Conservation (phyloP, 2,329 filamentous ascomycete species). For the Zarea fungicola region DNA sequence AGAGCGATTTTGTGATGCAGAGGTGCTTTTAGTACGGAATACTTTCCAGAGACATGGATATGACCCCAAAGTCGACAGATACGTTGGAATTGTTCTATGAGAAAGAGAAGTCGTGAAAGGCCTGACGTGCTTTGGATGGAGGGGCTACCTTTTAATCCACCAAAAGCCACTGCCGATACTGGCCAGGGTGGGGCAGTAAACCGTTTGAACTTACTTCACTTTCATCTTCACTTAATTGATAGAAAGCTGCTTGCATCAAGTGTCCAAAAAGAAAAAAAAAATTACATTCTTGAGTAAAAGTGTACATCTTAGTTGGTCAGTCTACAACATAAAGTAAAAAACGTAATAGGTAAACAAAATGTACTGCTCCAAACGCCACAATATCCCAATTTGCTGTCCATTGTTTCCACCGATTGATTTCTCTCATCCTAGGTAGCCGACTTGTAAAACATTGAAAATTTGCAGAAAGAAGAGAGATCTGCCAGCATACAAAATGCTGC, state of each 20-base stretch:
- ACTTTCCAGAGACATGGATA: too few relatives aligned
- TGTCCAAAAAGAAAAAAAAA: not conserved
- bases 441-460: constrained; percentile 6
- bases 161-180: not conserved
- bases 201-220: not conserved
- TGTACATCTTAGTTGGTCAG: constrained; percentile 4
- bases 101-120: not conserved
- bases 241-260: too few relatives aligned
- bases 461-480: constrained; percentile 7
- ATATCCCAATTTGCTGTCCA: constrained; percentile 6
- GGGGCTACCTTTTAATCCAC: constrained; percentile 9
- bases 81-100: not conserved
- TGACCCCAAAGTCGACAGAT: too few relatives aligned
- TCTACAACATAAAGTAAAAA: constrained; percentile 10
- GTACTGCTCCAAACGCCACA: constrained; percentile 10
- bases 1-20: too few relatives aligned
- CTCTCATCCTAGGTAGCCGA: constrained; percentile 4
- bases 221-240: too few relatives aligned
- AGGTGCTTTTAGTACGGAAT: too few relatives aligned
- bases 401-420: constrained; percentile 3
- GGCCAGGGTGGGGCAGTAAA: constrained; percentile 9
- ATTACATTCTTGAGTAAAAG: not conserved
- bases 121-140: constrained; percentile 7
- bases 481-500: not conserved
- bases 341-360: constrained; percentile 9